Evolutionary conservation across 352 stramenopile species (phyloP).

Genomic region (Globisporangium sylvaticum): DNA sequence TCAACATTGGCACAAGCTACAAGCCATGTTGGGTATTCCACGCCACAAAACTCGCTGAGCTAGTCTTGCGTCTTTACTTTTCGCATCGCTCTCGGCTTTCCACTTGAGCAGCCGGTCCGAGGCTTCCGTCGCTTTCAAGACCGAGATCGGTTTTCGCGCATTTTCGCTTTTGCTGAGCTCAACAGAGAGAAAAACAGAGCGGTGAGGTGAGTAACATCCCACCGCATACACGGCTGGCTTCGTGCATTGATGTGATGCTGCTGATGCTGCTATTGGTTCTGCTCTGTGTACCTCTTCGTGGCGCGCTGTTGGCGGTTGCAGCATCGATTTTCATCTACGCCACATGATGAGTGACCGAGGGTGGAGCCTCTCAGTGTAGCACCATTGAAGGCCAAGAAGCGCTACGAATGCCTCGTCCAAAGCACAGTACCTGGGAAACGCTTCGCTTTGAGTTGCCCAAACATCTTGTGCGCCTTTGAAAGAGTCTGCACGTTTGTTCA

Average conservation of each 20-base stretch:
- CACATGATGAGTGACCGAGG: no score
- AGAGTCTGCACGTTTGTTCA: neutral
- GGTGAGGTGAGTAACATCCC: neutral
- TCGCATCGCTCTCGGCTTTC: slow-evolving; percentile 10
- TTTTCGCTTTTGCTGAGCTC: neutral
- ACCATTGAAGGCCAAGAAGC: no score
- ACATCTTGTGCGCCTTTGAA: slow-evolving; percentile 6
- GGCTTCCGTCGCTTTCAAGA: neutral
- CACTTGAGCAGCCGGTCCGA: slow-evolving; percentile 9
- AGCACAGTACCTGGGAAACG: slow-evolving; percentile 16
- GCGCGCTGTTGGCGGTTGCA: neutral
- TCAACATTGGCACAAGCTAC: neutral
- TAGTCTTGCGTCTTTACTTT: neutral
- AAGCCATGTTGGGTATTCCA: no score
- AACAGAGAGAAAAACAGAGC: neutral
- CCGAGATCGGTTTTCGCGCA: neutral
- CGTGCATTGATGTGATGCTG: neutral
- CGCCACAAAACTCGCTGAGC: no score
- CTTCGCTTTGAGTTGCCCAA: slow-evolving; percentile 8
- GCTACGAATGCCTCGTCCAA: no score
- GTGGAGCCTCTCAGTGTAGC: no score
- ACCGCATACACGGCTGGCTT: neutral
- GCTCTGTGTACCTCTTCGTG: neutral
- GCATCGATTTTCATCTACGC: slow-evolving; percentile 13
- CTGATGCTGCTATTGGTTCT: neutral